A percentile compares a stretch with the other conserved stretches of the same genome.
These are phyloP conservation scores for Melampsora larici-populina DNA, from an alignment of 1,284 basidiomycete genomes.

Conservation along the genomic window DNA sequence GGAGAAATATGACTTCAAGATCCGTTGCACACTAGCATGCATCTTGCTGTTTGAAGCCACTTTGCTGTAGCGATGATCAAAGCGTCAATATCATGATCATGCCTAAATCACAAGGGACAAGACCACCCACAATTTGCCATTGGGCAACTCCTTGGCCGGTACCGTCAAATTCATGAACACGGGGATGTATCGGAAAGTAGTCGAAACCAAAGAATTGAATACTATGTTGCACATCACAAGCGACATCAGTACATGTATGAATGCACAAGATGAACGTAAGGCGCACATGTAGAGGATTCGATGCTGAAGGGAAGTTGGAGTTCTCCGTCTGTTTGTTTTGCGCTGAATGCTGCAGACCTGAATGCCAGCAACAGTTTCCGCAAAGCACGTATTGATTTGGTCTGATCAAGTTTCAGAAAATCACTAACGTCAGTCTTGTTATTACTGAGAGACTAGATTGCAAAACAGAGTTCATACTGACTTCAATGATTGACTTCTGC, in stretches of 20 bases:
- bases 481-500: slow-evolving; percentile 88
- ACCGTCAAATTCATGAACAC: slow-evolving; percentile 81
- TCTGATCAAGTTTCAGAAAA: background rate
- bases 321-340: slow-evolving; percentile 54
- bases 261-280: slow-evolving; percentile 43
- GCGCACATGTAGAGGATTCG: slow-evolving; percentile 68
- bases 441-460: background rate
- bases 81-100: background rate
- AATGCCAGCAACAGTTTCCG: slow-evolving; percentile 83
- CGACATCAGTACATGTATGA: background rate
- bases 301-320: slow-evolving; percentile 69
- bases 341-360: slow-evolving; percentile 79
- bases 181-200: slow-evolving; percentile 84
- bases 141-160: slow-evolving; percentile 75
- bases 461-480: slow-evolving; percentile 53
- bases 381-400: slow-evolving; percentile 74
- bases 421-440: background rate
- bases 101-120: background rate
- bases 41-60: slow-evolving; percentile 57
- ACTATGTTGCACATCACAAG: slow-evolving; percentile 58
- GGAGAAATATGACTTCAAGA: slow-evolving; percentile 83
- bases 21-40: slow-evolving; percentile 70
- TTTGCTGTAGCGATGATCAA: slow-evolving; percentile 59
- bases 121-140: slow-evolving; percentile 73
- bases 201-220: slow-evolving; percentile 86